Evolutionary conservation across 768 basidiomycete species (phyloP).

Genomic region (Leccinellum albellum): DNA sequence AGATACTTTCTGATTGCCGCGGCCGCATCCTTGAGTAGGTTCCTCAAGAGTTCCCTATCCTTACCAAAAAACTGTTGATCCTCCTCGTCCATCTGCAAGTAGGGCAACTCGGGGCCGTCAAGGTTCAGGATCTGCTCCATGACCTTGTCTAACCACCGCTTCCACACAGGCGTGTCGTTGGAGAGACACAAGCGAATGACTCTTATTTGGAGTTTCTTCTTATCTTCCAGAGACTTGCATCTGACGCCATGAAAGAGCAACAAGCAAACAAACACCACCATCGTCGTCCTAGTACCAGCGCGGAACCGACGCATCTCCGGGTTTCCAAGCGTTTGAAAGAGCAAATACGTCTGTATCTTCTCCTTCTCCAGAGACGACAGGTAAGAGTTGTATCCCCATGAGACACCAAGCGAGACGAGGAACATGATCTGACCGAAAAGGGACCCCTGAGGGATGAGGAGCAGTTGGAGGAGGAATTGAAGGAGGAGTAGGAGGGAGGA

Average conservation of each 20-base stretch:
- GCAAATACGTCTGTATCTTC: conserved; percentile 18
- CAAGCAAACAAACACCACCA: conserved; percentile 23
- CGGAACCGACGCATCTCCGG: conserved; percentile 12
- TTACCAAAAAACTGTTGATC: background rate
- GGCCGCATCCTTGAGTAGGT: conserved; percentile 17
- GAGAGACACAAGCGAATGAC: conserved; percentile 15
- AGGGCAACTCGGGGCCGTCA: background rate
- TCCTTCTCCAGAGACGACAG: conserved; percentile 35
- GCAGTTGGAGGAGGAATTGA: conserved; percentile 33
- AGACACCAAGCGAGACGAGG: conserved; percentile 26
- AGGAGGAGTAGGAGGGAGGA: conserved; percentile 26
- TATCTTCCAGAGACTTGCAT: background rate
- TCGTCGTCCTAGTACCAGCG: conserved; percentile 18
- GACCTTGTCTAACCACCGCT: conserved; percentile 21
- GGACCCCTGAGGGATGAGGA: conserved; percentile 31
- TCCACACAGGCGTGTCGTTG: conserved; percentile 26
- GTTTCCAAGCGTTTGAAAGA: conserved; percentile 11
- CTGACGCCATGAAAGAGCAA: conserved; percentile 17
- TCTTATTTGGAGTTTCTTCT: background rate
- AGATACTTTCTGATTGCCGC: conserved; percentile 17
- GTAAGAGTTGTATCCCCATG: conserved; percentile 34
- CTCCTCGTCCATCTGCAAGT: background rate
- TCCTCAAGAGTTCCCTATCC: conserved; percentile 1
- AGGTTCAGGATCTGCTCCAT: conserved; percentile 11
- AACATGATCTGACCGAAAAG: conserved; percentile 38